These are phyloP conservation scores for Excoecaria agallocha DNA, from an alignment of 345 rosid species.

Conservation along the genomic window DNA sequence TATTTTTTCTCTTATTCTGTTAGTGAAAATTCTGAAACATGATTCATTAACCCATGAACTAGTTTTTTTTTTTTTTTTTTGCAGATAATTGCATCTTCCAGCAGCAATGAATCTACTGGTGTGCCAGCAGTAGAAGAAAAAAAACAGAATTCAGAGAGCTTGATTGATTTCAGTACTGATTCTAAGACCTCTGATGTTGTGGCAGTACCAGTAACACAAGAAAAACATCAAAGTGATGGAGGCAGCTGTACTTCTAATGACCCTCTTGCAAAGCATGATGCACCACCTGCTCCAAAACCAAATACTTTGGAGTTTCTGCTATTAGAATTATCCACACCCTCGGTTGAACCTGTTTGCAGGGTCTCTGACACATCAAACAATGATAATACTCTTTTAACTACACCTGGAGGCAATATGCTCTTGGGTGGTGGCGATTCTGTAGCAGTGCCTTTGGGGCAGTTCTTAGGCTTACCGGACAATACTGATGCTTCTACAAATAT, in stretches of 20 bases:
- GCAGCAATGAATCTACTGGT: slow-evolving; percentile 12
- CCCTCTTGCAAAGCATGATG: slow-evolving; percentile 28
- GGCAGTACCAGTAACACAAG: slow-evolving; percentile 18
- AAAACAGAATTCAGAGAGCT: slow-evolving; percentile 29
- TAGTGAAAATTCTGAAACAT: too few relatives aligned
- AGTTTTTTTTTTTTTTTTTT: too few relatives aligned
- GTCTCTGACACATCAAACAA: slow-evolving; percentile 19
- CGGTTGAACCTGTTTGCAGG: slow-evolving; percentile 20
- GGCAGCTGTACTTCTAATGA: slow-evolving; percentile 31
- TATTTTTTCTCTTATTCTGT: too few relatives aligned
- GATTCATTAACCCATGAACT: too few relatives aligned
- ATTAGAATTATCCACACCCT: slow-evolving; percentile 45
- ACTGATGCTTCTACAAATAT: slow-evolving; percentile 18
- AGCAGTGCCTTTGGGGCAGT: slow-evolving; percentile 18
- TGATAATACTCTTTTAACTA: slow-evolving; percentile 16
- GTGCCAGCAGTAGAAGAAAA: slow-evolving; percentile 25
- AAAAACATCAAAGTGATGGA: slow-evolving; percentile 24
- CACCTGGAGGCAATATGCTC: slow-evolving; percentile 17
- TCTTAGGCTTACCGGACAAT: slow-evolving; percentile 9
- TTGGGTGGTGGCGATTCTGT: slow-evolving; percentile 6
- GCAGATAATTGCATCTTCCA: slow-evolving; percentile 41
- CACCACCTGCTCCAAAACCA: slow-evolving; percentile 31
- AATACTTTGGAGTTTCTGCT: slow-evolving; percentile 61
- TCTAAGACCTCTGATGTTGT: slow-evolving; percentile 26
- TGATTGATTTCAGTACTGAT: slow-evolving; percentile 34